Evolutionary conservation across 495 filamentous ascomycete genomes (phyloP), one percentile per base, ranked within the genome.

Genomic region (Elasticomyces elasticus): DNA sequence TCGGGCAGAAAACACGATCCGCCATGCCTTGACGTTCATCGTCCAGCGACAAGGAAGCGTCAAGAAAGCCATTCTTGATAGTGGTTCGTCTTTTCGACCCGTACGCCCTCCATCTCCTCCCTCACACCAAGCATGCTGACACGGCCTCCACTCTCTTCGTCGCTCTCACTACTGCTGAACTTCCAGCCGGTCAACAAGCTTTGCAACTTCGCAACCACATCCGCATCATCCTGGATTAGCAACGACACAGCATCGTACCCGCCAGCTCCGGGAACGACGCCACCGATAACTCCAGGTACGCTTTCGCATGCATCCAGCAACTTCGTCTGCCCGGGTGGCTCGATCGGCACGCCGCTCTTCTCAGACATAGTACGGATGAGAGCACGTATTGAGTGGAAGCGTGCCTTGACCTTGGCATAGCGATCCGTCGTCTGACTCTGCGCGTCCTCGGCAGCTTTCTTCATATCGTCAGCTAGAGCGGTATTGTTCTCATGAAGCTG

Each of bases 181-280:
- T 82, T 78, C 80, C 87, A 96, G 31, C 66, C 68, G 22, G 64
- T 70, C 57, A 94, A 69, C 24, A 86, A 80, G 25, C 72, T 71
- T 50, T 78, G 75, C 40, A 98, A 64, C 48, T 73, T 69, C n/a
- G 62, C 62, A 51, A 86, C 69, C 15, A 88, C 88, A 26, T 76
- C 73, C 17, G 74, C 75, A 53, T 87, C 80, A 64, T 97, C 87
- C 58, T 74, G 78, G 35, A 94, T 75, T 55, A 98, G 66, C 48
- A 98, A 62, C 5, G 82, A 87, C 56, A 95, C 76, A 4, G 92
- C 92, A 78, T 98, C 92, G 65, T 85, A 96, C 2, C 92, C 92
- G 25, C 92, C 92, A 6, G 92, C 92, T 1, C 92, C 92, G 4
- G 92, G 92, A 0, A 95, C 94, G 2, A 97, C 88, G 9, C 89